A percentile compares a stretch with the other conserved stretches of the same genome.
These are phyloP conservation scores for Cavenderia fasciculata DNA, from an alignment of 78 protist species.

Conservation along the genomic window DNA sequence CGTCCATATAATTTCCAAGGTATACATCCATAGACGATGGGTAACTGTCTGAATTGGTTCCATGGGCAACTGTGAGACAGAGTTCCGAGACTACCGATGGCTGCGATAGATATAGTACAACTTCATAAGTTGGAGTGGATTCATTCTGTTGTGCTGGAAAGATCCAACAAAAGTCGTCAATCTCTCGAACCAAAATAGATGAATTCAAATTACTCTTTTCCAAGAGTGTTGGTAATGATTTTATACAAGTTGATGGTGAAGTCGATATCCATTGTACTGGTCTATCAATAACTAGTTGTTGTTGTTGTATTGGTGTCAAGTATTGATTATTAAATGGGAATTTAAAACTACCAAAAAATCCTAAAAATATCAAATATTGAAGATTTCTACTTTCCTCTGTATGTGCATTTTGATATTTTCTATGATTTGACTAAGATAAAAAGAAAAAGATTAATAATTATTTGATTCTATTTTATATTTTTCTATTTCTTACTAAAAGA, in stretches of 20 bases:
- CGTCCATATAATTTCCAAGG: slow-evolving; percentile 29
- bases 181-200: slow-evolving; percentile 34
- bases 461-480: too few relatives aligned
- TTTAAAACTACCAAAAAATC: not conserved
- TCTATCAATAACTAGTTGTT: too few relatives aligned
- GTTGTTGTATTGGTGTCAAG: not conserved
- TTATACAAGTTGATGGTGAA: slow-evolving; percentile 28
- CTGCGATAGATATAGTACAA: slow-evolving; percentile 16
- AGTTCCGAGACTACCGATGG: slow-evolving; percentile 40
- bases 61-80: slow-evolving; percentile 59
- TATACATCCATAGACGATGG: slow-evolving; percentile 61
- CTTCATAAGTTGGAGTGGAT: too few relatives aligned
- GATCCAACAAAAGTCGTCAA: slow-evolving; percentile 78
- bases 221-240: slow-evolving; percentile 13
- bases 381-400: slow-evolving; percentile 52
- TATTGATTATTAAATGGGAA: slow-evolving; percentile 58
- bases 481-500: not conserved
- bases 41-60: slow-evolving; percentile 46
- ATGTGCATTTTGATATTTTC: slow-evolving; percentile 43
- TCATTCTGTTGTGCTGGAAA: too few relatives aligned
- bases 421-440: slow-evolving; percentile 8
- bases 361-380: slow-evolving; percentile 45
- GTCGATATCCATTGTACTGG: slow-evolving; percentile 27
- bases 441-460: too few relatives aligned
- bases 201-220: slow-evolving; percentile 9